Evolutionary conservation across 1,284 basidiomycete species (phyloP).

Genomic region (Leccinum ponderosum): DNA sequence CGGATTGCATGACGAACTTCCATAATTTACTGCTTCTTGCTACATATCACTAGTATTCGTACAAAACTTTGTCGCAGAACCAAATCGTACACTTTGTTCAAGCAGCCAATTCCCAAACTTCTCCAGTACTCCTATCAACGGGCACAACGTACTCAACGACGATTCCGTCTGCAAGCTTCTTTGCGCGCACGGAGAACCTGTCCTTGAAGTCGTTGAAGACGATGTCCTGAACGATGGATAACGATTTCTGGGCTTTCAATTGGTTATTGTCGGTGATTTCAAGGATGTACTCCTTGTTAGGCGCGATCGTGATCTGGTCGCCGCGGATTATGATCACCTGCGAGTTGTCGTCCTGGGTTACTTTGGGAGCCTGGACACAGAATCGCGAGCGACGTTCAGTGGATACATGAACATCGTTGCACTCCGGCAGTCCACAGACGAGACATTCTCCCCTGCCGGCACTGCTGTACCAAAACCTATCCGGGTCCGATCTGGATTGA

Average conservation of each 20-base stretch:
- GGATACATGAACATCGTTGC: not conserved
- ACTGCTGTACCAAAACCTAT: not conserved
- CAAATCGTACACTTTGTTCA: not conserved
- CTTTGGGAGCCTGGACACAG: not conserved
- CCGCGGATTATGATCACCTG: not conserved
- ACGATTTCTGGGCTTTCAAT: not conserved
- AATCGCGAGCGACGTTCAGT: not conserved
- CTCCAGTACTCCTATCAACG: not conserved
- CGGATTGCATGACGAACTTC: not conserved
- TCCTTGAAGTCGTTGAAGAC: not conserved
- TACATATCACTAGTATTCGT: not conserved
- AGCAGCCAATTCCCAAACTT: not conserved
- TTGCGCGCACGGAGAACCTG: not conserved
- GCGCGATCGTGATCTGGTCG: not conserved
- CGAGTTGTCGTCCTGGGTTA: not conserved
- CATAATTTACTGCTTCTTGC: not conserved
- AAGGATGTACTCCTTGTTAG: not conserved
- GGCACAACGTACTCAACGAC: not conserved
- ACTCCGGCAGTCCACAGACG: not conserved
- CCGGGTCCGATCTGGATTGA: not conserved
- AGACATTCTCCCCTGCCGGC: not conserved
- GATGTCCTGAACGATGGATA: not conserved
- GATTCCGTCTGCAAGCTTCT: not conserved
- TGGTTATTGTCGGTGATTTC: not conserved
- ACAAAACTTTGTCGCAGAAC: not conserved